Conservation (phyloP, 768 basidiomycete species). For the Scleroderma citrinum region DNA sequence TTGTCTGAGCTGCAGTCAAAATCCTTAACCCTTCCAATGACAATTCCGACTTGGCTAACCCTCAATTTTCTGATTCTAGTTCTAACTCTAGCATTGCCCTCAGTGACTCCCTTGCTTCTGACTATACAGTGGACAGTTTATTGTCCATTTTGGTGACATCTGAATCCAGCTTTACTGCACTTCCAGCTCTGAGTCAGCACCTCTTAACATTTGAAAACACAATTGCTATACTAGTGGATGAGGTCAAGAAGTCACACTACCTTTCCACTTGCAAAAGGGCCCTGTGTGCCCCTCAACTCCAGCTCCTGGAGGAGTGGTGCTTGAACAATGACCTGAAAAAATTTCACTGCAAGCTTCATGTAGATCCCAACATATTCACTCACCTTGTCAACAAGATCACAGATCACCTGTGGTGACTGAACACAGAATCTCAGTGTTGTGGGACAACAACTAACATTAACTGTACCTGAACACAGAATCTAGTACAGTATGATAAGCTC, state of each 20-base stretch:
- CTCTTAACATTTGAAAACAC: neutral
- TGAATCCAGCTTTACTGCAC: neutral
- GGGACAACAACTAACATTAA: too few species aligned
- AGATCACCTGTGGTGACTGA: too few species aligned
- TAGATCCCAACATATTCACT: slow-evolving; percentile 22
- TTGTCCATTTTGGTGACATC: neutral
- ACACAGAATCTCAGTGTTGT: too few species aligned
- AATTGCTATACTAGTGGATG: neutral
- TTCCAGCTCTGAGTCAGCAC: neutral
- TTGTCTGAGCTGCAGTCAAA: neutral
- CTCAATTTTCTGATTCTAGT: neutral
- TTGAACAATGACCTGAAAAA: slow-evolving; percentile 7
- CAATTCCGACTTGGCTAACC: neutral
- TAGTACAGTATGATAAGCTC: too few species aligned
- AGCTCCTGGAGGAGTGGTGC: slow-evolving; percentile 8
- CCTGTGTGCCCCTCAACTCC: slow-evolving; percentile 3
- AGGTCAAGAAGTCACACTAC: neutral
- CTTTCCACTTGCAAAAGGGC: neutral
- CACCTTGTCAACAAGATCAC: slow-evolving; percentile 12
- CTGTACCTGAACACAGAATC: too few species aligned
- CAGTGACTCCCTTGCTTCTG: neutral
- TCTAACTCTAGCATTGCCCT: too few species aligned
- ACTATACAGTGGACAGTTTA: neutral
- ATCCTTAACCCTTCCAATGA: neutral
- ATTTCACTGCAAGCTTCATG: slow-evolving; percentile 24